Base-by-base conservation (phyloP, 139 green algal genomes). In the Tetradesmus obliquus region DNA sequence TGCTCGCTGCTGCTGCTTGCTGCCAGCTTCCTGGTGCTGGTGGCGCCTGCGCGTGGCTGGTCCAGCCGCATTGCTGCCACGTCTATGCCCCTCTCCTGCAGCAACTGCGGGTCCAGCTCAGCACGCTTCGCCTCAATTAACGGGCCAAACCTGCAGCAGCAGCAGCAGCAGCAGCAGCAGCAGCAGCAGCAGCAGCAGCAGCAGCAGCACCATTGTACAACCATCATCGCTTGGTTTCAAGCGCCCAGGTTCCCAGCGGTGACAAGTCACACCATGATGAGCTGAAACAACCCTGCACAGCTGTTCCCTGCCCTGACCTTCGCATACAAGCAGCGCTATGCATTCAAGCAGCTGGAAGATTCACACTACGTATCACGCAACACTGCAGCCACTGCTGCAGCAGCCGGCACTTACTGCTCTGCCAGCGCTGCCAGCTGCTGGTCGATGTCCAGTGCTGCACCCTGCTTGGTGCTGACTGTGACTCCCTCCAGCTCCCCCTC, bases 101-200 rank as follows among this genome's bases (percentile, higher is more conserved):
- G 76, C 76, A 53, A 9, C n/a, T 51, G 76, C 76, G 19, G 24
- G 76, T 82, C 76, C 76, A 82, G 76, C 76, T 82, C 76, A 82
- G 76, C 76, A 51, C 24, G 76, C n/a, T 17, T 15, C n/a, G 76
- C 76, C 76, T 51, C 76, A 2, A 53, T 17, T 10, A 20, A 19
- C n/a, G 76, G 24, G 76, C 76, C 24, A 3, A 82, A 76, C 15
- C 66, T 76, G 66, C 66, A 76, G 66, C 66, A 76, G 66, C 66
- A 76, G 66, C 15, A 76, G 15, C 66, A 76, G 15, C 66, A 76
- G 17, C 1, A 24, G 6, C 66, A 24, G 66, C 5, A 71, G 66
- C 15, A 76, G 66, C 66, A 76, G 4, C 4, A 3, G 6, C 66
- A 24, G 66, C 5, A 71, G 66, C 15, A 76, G 66, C 66, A 76